Conservation (phyloP, 768 basidiomycete species). For the Termitomyces sp. region DNA sequence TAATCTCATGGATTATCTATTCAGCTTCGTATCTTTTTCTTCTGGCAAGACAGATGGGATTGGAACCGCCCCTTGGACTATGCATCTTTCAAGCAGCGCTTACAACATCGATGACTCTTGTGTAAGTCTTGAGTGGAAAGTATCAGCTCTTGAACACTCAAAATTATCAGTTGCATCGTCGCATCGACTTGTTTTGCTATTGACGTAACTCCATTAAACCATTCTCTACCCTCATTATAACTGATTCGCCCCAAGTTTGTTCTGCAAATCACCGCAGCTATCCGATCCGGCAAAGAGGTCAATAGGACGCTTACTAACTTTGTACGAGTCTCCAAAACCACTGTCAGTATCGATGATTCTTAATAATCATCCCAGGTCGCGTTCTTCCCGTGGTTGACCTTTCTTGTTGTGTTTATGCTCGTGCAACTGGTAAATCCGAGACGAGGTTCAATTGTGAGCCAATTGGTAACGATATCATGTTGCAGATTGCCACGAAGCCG, state of each 20-base stretch:
- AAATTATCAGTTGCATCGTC: constrained; percentile 1
- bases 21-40: constrained; percentile 5
- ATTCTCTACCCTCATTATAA: not conserved
- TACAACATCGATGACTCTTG: not conserved
- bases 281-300: not conserved
- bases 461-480: not conserved
- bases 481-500: not conserved
- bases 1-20: constrained; percentile 4
- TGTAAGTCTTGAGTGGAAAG: not conserved
- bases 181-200: constrained; percentile 6
- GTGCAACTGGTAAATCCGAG: not conserved
- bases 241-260: not conserved
- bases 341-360: not conserved
- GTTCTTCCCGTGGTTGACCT: not conserved
- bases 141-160: not conserved
- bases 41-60: constrained; percentile 1
- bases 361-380: not conserved
- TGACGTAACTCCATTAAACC: not conserved
- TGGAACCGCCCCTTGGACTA: not conserved
- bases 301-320: not conserved
- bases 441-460: not conserved
- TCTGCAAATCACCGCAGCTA: not conserved
- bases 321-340: not conserved
- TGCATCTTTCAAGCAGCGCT: constrained; percentile 5
- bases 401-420: not conserved